Percentiles rank a stretch among this genome's conserved stretches.
Evolutionary conservation across 106 monocot species (phyloP).

Genomic region (Chionographis japonica): DNA sequence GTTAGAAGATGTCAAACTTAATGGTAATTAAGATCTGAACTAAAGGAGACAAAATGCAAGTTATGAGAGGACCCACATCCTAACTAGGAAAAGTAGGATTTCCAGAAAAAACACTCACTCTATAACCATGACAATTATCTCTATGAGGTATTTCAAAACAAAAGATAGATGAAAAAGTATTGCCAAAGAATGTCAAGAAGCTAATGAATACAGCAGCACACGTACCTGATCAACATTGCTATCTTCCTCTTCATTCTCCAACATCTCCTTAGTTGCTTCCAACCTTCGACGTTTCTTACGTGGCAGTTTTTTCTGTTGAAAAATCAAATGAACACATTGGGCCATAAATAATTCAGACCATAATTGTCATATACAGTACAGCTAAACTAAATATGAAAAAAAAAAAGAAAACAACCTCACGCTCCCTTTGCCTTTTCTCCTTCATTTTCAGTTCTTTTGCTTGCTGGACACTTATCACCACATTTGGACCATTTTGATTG

Average conservation of each 20-base stretch:
- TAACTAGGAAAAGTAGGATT: no score
- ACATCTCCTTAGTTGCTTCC: constrained; percentile 77
- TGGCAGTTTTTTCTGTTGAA: constrained; percentile 75
- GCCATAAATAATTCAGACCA: neutral
- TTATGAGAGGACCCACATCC: no score
- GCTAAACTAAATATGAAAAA: constrained; percentile 1
- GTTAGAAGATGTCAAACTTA: no score
- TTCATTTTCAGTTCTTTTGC: constrained; percentile 73
- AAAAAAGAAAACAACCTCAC: constrained; percentile 43
- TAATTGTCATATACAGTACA: neutral
- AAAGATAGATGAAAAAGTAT: neutral
- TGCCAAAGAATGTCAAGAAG: neutral
- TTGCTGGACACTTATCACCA: constrained; percentile 70
- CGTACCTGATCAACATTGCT: constrained; percentile 31
- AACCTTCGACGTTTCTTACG: constrained; percentile 82
- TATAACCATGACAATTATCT: no score
- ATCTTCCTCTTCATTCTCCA: constrained; percentile 57
- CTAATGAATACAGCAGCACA: neutral
- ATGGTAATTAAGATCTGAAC: no score
- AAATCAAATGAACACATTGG: neutral
- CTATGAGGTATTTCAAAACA: no score
- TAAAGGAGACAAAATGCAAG: no score
- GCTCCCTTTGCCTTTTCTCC: constrained; percentile 84
- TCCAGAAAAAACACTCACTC: no score
- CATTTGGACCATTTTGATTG: constrained; percentile 26